A percentile compares a stretch with the other conserved stretches of the same genome.
Conservation (phyloP, 176 grass and related monocot species). For the Metroxylon sagu region DNA sequence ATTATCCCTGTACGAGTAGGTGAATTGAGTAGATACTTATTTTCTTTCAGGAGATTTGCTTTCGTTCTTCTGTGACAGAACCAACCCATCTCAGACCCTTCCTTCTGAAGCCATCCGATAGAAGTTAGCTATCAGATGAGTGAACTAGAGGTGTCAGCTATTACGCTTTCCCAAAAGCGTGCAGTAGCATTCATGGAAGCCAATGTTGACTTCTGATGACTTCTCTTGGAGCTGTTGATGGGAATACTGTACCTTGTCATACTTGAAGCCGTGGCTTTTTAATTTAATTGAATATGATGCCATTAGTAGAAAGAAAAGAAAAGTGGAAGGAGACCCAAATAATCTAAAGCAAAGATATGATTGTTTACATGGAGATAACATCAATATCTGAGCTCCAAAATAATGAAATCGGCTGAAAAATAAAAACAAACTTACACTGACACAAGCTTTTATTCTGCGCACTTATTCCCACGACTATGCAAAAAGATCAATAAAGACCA, state of each 20-base stretch:
- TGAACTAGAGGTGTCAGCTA: neutral
- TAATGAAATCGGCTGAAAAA: neutral
- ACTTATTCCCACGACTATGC: neutral
- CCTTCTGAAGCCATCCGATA: neutral
- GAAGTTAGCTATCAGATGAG: neutral
- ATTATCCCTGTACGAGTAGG: too few relatives aligned
- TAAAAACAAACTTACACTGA: neutral
- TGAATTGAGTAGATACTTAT: too few relatives aligned
- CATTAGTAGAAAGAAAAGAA: neutral
- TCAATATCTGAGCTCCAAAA: slow-evolving; percentile 1
- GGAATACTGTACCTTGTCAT: neutral
- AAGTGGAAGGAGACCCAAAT: neutral
- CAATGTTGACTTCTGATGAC: neutral
- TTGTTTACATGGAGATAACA: neutral
- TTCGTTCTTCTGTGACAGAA: neutral
- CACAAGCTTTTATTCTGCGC: slow-evolving; percentile 5
- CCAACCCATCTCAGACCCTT: neutral
- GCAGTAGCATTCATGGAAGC: neutral
- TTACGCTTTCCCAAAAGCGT: neutral
- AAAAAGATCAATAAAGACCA: neutral
- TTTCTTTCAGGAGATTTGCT: neutral
- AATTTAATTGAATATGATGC: neutral
- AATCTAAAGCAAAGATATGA: neutral
- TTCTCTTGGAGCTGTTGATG: neutral
- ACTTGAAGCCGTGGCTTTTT: neutral